Conservation (phyloP, 2,329 filamentous ascomycete species). For the Zymoseptoria brevis region DNA sequence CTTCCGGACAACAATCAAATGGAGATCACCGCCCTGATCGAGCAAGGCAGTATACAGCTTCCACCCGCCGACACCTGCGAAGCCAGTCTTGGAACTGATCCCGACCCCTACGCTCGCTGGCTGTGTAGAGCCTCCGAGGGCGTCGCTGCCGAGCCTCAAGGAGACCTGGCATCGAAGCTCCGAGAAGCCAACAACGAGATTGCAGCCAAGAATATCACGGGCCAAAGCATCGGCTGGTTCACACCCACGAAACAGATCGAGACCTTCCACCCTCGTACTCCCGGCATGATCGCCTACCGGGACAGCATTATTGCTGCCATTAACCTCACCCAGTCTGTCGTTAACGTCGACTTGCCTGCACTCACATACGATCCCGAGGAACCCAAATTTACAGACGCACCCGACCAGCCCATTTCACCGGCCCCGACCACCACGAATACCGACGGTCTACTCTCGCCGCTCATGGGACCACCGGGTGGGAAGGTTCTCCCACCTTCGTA, state of each 20-base stretch:
- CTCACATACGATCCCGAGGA: too few species aligned
- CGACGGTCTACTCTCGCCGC: too few species aligned
- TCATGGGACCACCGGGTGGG: too few species aligned
- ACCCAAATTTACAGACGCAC: too few species aligned
- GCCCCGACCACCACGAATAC: too few species aligned
- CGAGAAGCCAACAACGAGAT: conserved; percentile 1
- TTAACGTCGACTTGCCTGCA: too few species aligned
- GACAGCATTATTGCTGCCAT: conserved; percentile 4
- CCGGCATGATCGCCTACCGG: conserved; percentile 2
- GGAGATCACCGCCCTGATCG: too few species aligned
- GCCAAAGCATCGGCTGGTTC: background rate
- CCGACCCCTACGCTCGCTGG: background rate
- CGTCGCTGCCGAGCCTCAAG: too few species aligned
- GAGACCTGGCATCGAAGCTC: background rate
- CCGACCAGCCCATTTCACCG: too few species aligned
- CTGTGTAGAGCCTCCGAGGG: background rate
- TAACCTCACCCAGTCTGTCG: background rate
- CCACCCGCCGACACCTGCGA: background rate
- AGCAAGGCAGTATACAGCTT: background rate
- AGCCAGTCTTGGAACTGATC: background rate
- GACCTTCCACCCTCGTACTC: conserved; percentile 2
- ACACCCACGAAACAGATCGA: background rate
- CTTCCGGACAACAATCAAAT: too few species aligned
- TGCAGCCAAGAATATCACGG: background rate
- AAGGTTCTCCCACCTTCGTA: too few species aligned